Evolutionary conservation across 2,329 filamentous ascomycete species (phyloP), one percentile per base, ranked within the genome.

Genomic region (Sporothrix brasiliensis): DNA sequence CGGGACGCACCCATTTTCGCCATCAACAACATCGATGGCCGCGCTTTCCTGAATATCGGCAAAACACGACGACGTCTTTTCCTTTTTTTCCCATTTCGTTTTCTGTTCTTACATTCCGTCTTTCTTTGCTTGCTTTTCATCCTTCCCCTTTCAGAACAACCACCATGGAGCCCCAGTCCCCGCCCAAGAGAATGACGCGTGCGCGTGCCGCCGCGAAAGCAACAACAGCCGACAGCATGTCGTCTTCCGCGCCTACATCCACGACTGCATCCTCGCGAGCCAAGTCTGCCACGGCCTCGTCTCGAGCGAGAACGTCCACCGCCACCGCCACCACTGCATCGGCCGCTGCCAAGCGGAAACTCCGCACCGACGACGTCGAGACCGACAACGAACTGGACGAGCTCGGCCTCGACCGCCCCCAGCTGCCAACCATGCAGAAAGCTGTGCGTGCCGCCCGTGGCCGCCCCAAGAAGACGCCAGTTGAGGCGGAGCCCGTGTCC

Each of bases 341-440:
- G 69, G 75, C 74, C 14, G 75, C 79, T 7, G 72, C 78, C 39
- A 86, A 86, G 77, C 79, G 88, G 73, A 90, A 89, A 79, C 83
- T 82, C 44, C 81, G 85, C 71, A 77, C 83, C 16, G 86, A 89
- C 63, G 86, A 88, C 54, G 77, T 78, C n/a, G 80, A 81, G 60
- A 79, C 81, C 53, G 78, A 82, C 71, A 79, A 82, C 65, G 73
- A 77, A 53, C 72, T 77, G 67, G 72, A 79, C 77, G 79, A 80
- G 74, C 73, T 78, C 71, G 70, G 76, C 73, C 67, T 74, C 72
- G 65, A 71, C 30, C 67, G 49, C 2, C 68, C 72, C 10, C 39
- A 63, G 44, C 41, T 24, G 7, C 52, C 73, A 1, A 69, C 75
- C 13, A 66, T 73, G 6, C 70, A 70, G 69, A 77, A 78, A 70